Evolutionary conservation across 2,329 filamentous ascomycete genomes (phyloP), one percentile per base, ranked within the genome.

Genomic region (Colletotrichum sansevieriae): DNA sequence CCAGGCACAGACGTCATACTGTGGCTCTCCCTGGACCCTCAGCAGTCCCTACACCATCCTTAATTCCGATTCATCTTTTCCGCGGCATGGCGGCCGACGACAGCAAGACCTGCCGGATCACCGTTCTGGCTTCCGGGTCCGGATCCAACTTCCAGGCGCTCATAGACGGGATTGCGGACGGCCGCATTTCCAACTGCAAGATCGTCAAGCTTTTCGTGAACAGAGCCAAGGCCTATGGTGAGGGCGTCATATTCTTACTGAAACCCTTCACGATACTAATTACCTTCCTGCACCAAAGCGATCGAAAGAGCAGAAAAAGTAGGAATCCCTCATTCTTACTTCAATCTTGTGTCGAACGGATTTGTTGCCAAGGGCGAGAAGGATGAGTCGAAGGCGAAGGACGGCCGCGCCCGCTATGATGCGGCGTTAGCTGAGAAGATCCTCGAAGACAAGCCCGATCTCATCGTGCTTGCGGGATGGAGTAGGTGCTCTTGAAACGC

Each of bases 391-490:
- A 78, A 82, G 79, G 69, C 90, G 76, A 74, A 81, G 15, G 84
- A 87, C 47, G 91, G 89, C 1, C 87, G 94, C 25, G 81, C 85
- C 54, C 84, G 84, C 62, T 97, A 96, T 78, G 94, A 97, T 77
- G 87, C 88, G 13, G 92, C 92, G 49, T 83, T 97, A 71, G 92
- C 93, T 0, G 79, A 85, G 47, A 84, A 91, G 68, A 86, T 97
- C 60, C 82, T 95, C 25, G 77, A 80, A 4, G 87, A 91, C 71
- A 80, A 80, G 65, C 93, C 94, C 0, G 88, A 95, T 63, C 79
- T 97, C 63, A 88, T 97, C 56, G 91, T 96, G 9, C 92, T 94
- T 72, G 91, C 92, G 3, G 94, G 94, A 2, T 97, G 92, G 87
- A 97, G 44, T 47, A 22, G 11, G 44, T 22, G 10, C n/a, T 11